Evolutionary conservation across 2,329 filamentous ascomycete genomes (phyloP), one percentile per base, ranked within the genome.

Genomic region (Nigrograna mackinnonii): DNA sequence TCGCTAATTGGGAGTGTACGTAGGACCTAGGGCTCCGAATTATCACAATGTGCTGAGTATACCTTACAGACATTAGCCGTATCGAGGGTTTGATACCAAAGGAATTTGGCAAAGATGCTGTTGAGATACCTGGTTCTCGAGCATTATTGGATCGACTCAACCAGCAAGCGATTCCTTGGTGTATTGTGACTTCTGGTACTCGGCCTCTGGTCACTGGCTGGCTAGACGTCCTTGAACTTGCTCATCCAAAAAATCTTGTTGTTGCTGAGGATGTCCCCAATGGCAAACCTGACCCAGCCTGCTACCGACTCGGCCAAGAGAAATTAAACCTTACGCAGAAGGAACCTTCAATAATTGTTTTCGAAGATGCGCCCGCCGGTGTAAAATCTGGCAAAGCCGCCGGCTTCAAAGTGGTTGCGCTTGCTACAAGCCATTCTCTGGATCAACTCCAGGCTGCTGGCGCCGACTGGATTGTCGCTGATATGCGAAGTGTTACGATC

Each of bases 1-100:
- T 90, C 65, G 94, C 94, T 31, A 96, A 86, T 57, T 92, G 88
- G 90, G 90, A 96, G 52, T 96, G n/a, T n/a, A n/a, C n/a, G n/a
- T n/a, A n/a, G n/a, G n/a, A 37, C 18, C 35, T 38, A 32, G 17
- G 37, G 34, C 34, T 32, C 17, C 16, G 41, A 12, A 22, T 26
- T 33, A 35, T 31, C 13, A 19, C 17, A 40, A 24, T 22, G 14
- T 35, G 37, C 19, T 59, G 95, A 91, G n/a, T n/a, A n/a, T n/a
- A n/a, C n/a, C n/a, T n/a, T n/a, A n/a, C n/a, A n/a, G n/a, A 96
- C 62, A 84, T 96, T 55, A 82, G 80, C 65, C 73, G 85, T 43
- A 82, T 91, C 66, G 94, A 97, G 73, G 85, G 82, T 18, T 75
- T 80, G 17, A 83, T 97, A 26, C 92, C 92, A 3, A 79, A 82